These are phyloP conservation scores for Ganoderma meredithae DNA, from an alignment of 1,284 basidiomycete genomes.

Conservation along the genomic window DNA sequence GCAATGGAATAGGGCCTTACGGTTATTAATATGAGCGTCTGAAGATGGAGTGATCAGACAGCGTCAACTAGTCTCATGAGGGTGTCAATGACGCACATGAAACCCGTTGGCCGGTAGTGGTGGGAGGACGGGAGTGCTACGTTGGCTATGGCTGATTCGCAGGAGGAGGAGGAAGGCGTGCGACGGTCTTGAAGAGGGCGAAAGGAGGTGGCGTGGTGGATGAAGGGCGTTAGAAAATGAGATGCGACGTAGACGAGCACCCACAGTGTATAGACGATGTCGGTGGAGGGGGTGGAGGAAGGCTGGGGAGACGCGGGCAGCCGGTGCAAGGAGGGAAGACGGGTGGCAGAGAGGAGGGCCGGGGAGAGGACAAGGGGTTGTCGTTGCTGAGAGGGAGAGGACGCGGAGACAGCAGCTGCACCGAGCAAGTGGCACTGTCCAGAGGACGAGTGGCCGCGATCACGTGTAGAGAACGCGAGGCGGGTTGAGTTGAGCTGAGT, in stretches of 20 bases:
- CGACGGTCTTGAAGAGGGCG: neutral
- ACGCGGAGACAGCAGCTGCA: no score
- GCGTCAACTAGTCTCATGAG: constrained; percentile 5
- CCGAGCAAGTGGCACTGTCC: no score
- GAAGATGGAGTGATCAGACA: constrained; percentile 10
- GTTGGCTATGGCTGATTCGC: constrained; percentile 3
- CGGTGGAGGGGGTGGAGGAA: no score
- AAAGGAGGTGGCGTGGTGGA: neutral
- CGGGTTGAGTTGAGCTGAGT: neutral
- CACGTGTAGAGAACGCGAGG: neutral
- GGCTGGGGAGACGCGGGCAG: no score
- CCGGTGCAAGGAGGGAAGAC: no score
- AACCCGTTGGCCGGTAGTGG: constrained; percentile 2
- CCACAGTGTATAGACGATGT: neutral
- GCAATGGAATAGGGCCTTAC: constrained; percentile 4
- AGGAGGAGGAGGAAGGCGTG: neutral
- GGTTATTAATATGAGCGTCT: constrained; percentile 8
- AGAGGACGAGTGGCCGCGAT: neutral
- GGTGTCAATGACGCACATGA: constrained; percentile 15
- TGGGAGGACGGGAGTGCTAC: constrained; percentile 1
- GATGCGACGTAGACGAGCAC: neutral
- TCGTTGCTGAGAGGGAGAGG: no score
- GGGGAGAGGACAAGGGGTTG: no score
- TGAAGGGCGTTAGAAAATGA: neutral
- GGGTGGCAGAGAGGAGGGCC: no score